A percentile compares a stretch with the other conserved stretches of the same genome.
Evolutionary conservation across 805 yeast species (phyloP).

Genomic region (Lachancea meyersii): DNA sequence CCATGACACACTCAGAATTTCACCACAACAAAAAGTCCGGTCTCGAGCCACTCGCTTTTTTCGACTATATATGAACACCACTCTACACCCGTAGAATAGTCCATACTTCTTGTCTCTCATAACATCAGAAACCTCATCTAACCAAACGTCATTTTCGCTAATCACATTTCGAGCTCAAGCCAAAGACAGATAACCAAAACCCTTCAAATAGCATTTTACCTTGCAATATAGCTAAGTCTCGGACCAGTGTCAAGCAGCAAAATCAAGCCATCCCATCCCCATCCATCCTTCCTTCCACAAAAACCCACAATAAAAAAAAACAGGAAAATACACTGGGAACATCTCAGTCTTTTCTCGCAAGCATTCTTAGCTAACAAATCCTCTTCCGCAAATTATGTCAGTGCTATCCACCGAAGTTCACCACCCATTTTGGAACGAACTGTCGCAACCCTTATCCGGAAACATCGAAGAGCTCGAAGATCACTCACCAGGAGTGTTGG

Average conservation of each 20-base stretch:
- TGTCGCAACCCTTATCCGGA: slow-evolving; percentile 1
- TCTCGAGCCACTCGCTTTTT: background rate
- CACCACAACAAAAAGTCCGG: background rate
- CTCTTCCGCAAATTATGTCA: background rate
- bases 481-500: background rate
- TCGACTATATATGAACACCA: background rate
- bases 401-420: slow-evolving; percentile 1
- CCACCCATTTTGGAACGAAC: background rate
- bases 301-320: background rate
- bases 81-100: too few species aligned
- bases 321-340: background rate
- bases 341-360: background rate
- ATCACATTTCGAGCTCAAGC: too few species aligned
- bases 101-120: too few species aligned
- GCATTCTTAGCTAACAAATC: background rate
- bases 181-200: background rate
- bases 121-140: too few species aligned
- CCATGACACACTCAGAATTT: background rate
- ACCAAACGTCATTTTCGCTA: too few species aligned
- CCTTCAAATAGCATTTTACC: background rate
- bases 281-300: background rate
- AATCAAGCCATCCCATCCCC: too few species aligned
- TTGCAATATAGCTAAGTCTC: background rate
- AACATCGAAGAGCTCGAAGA: slow-evolving; percentile 1
- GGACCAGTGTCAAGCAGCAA: background rate